Evolutionary conservation across 2,329 filamentous ascomycete species (phyloP).

Genomic region (Trichoderma sp.): DNA sequence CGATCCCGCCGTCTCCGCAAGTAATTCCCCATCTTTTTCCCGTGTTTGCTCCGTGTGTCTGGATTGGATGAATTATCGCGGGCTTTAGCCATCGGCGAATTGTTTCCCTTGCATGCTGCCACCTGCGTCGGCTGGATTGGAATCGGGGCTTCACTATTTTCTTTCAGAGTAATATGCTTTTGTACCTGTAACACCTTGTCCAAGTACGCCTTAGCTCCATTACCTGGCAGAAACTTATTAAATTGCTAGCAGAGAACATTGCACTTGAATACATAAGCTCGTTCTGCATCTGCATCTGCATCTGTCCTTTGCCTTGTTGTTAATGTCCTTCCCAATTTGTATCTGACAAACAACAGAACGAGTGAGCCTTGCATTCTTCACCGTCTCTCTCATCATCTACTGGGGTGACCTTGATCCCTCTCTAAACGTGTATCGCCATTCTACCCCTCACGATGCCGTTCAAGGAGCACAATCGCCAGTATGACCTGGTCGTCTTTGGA

Average conservation of each 20-base stretch:
- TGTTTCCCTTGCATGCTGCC: background rate
- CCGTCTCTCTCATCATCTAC: background rate
- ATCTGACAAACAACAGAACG: background rate
- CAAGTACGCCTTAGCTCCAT: background rate
- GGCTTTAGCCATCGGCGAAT: background rate
- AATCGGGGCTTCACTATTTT: background rate
- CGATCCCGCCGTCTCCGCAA: background rate
- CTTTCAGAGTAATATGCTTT: background rate
- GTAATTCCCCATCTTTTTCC: background rate
- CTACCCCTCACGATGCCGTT: conserved; percentile 39
- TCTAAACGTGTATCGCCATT: background rate
- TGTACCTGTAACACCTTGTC: background rate
- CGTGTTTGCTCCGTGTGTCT: background rate
- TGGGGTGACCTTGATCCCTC: background rate
- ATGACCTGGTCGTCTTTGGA: conserved; percentile 57
- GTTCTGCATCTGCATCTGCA: background rate
- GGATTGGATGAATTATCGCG: background rate
- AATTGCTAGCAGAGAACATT: background rate
- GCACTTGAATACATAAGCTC: background rate
- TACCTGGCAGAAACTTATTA: background rate
- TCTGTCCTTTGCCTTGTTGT: background rate
- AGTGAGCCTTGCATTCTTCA: background rate
- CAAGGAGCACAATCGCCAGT: conserved; percentile 51
- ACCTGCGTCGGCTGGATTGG: background rate
- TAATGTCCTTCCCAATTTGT: no score